Percentiles rank a stretch among this genome's conserved stretches.
Conservation (phyloP, 495 filamentous ascomycete species). For the Aspergillus bridgeri region DNA sequence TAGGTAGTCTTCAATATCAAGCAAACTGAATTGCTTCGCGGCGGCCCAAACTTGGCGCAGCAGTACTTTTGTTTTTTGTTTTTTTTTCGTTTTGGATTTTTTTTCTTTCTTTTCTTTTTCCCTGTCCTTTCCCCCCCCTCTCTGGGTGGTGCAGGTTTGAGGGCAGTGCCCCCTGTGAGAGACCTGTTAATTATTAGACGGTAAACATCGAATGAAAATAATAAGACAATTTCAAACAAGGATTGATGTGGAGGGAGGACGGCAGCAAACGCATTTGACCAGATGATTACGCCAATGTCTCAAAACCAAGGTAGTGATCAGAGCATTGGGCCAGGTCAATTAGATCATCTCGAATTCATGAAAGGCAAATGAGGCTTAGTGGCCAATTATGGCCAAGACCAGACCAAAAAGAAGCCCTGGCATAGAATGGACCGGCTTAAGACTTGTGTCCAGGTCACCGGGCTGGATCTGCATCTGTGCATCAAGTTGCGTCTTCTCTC, state of each 20-base stretch:
- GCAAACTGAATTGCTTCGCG: conserved; percentile 14
- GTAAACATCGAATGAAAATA: background rate
- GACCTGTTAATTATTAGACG: background rate
- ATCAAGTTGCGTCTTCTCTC: conserved; percentile 7
- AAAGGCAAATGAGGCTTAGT: conserved; percentile 9
- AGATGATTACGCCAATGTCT: background rate
- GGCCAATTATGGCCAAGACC: conserved; percentile 12
- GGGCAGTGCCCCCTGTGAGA: background rate
- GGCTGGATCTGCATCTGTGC: conserved; percentile 10
- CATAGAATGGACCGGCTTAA: conserved; percentile 13
- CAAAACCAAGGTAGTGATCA: conserved; percentile 3
- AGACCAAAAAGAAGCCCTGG: conserved; percentile 7
- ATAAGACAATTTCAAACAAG: background rate
- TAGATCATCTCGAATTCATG: conserved; percentile 8
- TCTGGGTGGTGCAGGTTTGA: background rate
- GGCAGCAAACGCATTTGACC: conserved; percentile 18
- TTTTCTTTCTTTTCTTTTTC: no score
- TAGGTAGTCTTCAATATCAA: conserved; percentile 14
- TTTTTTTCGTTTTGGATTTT: no score
- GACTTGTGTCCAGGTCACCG: conserved; percentile 13
- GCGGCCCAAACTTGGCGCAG: conserved; percentile 13
- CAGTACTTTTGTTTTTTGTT: conserved; percentile 18
- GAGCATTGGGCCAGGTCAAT: conserved; percentile 3
- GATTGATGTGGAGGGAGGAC: background rate
- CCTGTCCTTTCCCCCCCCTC: no score